Conservation (phyloP, 768 basidiomycete species). For the Boletus pseudo-olivaceus region DNA sequence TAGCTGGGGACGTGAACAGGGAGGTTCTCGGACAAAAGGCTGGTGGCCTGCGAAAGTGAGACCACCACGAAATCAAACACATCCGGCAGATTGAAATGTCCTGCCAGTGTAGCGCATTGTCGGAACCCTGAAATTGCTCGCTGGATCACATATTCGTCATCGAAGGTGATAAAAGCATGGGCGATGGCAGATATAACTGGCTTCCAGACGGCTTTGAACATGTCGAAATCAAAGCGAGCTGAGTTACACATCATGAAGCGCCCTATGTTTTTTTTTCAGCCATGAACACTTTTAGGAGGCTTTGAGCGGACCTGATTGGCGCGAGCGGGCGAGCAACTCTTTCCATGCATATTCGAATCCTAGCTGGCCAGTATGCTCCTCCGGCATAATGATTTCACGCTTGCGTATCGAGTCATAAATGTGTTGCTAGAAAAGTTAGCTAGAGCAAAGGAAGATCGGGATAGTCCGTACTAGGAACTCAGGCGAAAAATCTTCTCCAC, state of each 20-base stretch:
- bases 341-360: conserved; percentile 99
- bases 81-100: conserved; percentile 84
- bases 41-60: conserved; percentile 89
- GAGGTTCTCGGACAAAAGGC: conserved; percentile 71
- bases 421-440: conserved; percentile 52
- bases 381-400: conserved; percentile 94
- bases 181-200: conserved; percentile 92
- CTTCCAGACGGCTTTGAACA: conserved; percentile 95
- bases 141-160: conserved; percentile 96
- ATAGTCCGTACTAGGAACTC: conserved; percentile 70
- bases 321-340: conserved; percentile 79
- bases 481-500: conserved; percentile 72
- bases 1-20: conserved; percentile 75
- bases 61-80: conserved; percentile 96
- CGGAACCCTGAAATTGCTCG: conserved; percentile 93
- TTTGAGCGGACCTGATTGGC: conserved; percentile 61
- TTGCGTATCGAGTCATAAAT: conserved; percentile 95
- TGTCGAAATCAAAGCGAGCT: conserved; percentile 77
- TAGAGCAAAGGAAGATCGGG: background rate
- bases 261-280: conserved; percentile 45
- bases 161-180: conserved; percentile 92
- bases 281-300: conserved; percentile 1
- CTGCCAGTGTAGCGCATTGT: conserved; percentile 92
- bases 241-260: conserved; percentile 70
- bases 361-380: conserved; percentile 93